Evolutionary conservation across 2,329 filamentous ascomycete species (phyloP).

Genomic region (Zelopaecilomyces penicillatus): DNA sequence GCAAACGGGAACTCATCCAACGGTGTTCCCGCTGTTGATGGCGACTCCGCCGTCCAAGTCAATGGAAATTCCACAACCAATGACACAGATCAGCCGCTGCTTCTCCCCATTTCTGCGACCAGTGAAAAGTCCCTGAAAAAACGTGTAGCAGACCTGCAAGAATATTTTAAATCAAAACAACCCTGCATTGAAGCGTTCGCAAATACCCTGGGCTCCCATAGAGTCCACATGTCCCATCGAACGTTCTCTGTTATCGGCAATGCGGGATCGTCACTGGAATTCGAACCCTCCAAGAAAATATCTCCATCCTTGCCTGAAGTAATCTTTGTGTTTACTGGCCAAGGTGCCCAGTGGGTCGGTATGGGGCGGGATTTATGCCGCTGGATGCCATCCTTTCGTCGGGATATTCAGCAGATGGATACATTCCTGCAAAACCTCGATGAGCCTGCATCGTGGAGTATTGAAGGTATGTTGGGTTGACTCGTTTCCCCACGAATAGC

Average conservation of each 20-base stretch:
- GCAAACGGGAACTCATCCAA: not conserved
- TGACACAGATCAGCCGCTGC: not conserved
- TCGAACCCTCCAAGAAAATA: not conserved
- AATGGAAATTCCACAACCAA: not conserved
- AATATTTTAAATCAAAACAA: slow-evolving; percentile 12
- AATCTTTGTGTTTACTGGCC: slow-evolving; percentile 22
- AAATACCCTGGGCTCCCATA: slow-evolving; percentile 9
- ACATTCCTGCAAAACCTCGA: not conserved
- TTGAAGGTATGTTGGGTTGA: not conserved
- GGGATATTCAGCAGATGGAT: slow-evolving; percentile 14
- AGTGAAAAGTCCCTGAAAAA: not conserved
- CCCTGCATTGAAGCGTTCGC: slow-evolving; percentile 6
- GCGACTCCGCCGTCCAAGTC: not conserved
- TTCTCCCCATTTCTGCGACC: slow-evolving; percentile 3
- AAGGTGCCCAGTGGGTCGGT: slow-evolving; percentile 21
- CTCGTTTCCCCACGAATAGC: slow-evolving; percentile 1
- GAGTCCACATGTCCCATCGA: slow-evolving; percentile 6
- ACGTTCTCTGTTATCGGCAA: slow-evolving; percentile 5
- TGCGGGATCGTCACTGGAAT: not conserved
- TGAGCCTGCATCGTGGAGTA: not conserved
- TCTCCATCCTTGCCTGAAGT: not conserved
- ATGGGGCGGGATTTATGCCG: slow-evolving; percentile 22
- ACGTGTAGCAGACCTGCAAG: slow-evolving; percentile 10
- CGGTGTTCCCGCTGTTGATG: not conserved
- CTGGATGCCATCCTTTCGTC: slow-evolving; percentile 20